phyloP scores from a whole-genome alignment of 352 stramenopile species.

The Peronospora belbahrii region DNA sequence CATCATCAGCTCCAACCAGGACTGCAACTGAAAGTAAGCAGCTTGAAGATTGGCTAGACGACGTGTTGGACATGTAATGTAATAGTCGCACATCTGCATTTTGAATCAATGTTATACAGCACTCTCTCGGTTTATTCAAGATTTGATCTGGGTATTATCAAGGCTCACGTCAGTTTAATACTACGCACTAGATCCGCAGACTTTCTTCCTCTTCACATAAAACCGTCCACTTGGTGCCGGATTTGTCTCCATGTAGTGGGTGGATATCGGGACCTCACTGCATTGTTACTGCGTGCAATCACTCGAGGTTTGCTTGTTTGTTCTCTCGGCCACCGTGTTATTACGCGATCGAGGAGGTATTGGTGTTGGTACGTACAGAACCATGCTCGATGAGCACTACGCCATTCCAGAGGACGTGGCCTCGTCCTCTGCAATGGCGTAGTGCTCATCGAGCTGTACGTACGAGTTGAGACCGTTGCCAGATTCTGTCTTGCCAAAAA shows the following conservation, averaged over 20 bases:
- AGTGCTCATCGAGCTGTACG: constrained; percentile 64
- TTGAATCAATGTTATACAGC: not conserved
- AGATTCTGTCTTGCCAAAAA: constrained; percentile 46
- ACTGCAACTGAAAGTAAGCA: constrained; percentile 24
- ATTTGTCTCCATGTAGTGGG: not conserved
- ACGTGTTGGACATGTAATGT: constrained; percentile 40
- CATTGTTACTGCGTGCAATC: constrained; percentile 9
- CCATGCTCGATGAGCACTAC: too few relatives aligned
- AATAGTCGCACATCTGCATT: constrained; percentile 4
- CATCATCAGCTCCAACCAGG: constrained; percentile 2
- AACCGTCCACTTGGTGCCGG: too few relatives aligned
- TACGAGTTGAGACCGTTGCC: constrained; percentile 59
- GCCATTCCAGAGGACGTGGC: too few relatives aligned
- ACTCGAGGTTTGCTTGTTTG: constrained; percentile 5
- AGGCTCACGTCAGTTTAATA: too few relatives aligned
- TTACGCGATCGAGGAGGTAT: constrained; percentile 25
- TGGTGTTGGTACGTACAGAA: constrained; percentile 32
- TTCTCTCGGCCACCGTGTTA: constrained; percentile 2
- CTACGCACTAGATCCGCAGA: too few relatives aligned
- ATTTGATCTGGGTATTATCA: too few relatives aligned
- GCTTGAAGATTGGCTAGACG: constrained; percentile 67
- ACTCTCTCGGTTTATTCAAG: not conserved
- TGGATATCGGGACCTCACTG: constrained; percentile 13
- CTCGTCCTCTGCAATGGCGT: constrained; percentile 64
- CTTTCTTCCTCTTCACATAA: too few relatives aligned